Conservation (phyloP, 1,284 basidiomycete genomes). For the Apiotrichum mycotoxinovorans region DNA sequence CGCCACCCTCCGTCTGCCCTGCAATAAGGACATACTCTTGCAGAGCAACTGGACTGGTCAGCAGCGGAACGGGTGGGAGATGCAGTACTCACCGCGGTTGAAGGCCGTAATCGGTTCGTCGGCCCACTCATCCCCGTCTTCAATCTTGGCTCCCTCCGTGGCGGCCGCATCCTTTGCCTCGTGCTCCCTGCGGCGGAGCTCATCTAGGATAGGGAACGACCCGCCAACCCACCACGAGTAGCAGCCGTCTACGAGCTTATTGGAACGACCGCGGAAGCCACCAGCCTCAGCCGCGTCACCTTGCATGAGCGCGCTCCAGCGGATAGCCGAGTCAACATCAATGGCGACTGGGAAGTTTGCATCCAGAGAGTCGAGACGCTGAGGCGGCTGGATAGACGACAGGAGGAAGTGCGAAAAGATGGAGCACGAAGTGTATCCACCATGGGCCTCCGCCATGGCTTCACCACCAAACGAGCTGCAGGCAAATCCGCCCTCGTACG, state of each 20-base stretch:
- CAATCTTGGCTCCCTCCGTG: constrained; percentile 9
- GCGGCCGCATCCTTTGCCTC: constrained; percentile 17
- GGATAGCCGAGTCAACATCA: constrained; percentile 61
- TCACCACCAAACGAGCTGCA: constrained; percentile 58
- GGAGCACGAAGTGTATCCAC: constrained; percentile 94
- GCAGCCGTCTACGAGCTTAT: constrained; percentile 98
- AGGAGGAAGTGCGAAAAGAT: constrained; percentile 80
- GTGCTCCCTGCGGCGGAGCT: constrained; percentile 51
- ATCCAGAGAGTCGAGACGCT: constrained; percentile 14
- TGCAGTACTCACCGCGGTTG: constrained; percentile 44
- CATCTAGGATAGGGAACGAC: constrained; percentile 74
- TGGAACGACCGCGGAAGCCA: constrained; percentile 89
- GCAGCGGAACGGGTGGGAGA: background rate
- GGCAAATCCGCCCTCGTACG: constrained; percentile 95
- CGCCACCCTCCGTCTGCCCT: constrained; percentile 67
- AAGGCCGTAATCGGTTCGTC: constrained; percentile 26
- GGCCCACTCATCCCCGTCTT: constrained; percentile 23
- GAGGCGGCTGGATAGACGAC: constrained; percentile 17
- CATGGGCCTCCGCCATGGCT: constrained; percentile 85
- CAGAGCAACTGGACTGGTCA: constrained; percentile 57
- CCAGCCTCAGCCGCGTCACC: constrained; percentile 78
- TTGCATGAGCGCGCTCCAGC: constrained; percentile 88
- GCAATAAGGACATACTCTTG: constrained; percentile 85
- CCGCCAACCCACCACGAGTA: constrained; percentile 99
- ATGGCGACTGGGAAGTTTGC: constrained; percentile 52